Conservation (phyloP, 345 rosid genomes). For the Eucalyptus regnans region DNA sequence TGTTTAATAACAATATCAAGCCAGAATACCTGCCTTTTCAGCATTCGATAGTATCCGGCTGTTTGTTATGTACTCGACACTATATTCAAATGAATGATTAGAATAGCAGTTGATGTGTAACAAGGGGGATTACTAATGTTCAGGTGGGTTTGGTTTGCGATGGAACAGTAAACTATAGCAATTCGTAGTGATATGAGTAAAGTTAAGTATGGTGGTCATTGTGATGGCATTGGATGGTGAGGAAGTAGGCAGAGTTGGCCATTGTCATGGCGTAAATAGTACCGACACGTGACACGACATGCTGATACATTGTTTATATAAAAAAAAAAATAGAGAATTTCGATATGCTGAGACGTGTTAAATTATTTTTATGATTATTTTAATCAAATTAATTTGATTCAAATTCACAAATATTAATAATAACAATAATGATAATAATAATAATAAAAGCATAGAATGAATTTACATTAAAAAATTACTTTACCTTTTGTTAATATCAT, state of each 20-base stretch:
- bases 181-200: neutral
- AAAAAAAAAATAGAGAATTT: no score
- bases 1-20: neutral
- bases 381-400: no score
- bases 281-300: accelerated
- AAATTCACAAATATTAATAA: no score
- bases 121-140: neutral
- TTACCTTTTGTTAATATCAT: no score
- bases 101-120: neutral
- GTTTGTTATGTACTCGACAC: neutral
- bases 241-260: neutral
- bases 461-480: no score
- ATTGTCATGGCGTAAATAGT: neutral
- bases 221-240: neutral
- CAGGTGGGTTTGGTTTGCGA: neutral
- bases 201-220: neutral
- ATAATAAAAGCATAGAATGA: no score
- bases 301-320: no score
- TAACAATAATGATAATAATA: no score
- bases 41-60: neutral
- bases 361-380: no score
- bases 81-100: neutral
- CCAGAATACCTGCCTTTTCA: neutral
- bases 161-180: neutral
- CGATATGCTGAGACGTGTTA: accelerated